These are phyloP conservation scores for Achaetomium macrosporum DNA, from an alignment of 2,329 filamentous ascomycete species.

Conservation along the genomic window DNA sequence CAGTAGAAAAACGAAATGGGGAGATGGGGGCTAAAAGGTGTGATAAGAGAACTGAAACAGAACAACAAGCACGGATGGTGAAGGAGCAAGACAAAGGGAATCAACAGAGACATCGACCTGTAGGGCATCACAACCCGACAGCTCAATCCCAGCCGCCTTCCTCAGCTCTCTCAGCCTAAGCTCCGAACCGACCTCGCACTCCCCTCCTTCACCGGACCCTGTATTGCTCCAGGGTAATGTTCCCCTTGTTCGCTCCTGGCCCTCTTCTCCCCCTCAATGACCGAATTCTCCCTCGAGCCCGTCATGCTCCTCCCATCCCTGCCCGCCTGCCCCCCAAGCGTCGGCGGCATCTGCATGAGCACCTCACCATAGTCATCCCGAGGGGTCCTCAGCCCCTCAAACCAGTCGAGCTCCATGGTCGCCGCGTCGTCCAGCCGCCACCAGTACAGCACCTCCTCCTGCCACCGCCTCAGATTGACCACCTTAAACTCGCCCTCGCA, in stretches of 20 bases:
- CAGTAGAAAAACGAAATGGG: too few species aligned
- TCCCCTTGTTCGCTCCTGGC: constrained; percentile 11
- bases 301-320: background rate
- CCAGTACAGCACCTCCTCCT: constrained; percentile 36
- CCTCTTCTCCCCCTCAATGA: constrained; percentile 6
- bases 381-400: background rate
- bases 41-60: too few species aligned
- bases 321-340: background rate
- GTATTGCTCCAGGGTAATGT: background rate
- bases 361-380: background rate
- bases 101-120: background rate
- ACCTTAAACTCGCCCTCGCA: constrained; percentile 31
- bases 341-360: background rate
- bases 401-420: constrained; percentile 12
- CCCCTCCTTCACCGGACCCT: background rate
- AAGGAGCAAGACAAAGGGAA: too few species aligned
- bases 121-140: background rate
- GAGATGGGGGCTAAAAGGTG: too few species aligned
- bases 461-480: constrained; percentile 34
- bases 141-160: background rate
- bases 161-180: background rate
- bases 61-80: too few species aligned
- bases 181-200: constrained; percentile 5
- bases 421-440: constrained; percentile 36
- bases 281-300: constrained; percentile 9